phyloP scores from a whole-genome alignment of 2,329 filamentous ascomycete species.

The Decorospora gaudefroyi region DNA sequence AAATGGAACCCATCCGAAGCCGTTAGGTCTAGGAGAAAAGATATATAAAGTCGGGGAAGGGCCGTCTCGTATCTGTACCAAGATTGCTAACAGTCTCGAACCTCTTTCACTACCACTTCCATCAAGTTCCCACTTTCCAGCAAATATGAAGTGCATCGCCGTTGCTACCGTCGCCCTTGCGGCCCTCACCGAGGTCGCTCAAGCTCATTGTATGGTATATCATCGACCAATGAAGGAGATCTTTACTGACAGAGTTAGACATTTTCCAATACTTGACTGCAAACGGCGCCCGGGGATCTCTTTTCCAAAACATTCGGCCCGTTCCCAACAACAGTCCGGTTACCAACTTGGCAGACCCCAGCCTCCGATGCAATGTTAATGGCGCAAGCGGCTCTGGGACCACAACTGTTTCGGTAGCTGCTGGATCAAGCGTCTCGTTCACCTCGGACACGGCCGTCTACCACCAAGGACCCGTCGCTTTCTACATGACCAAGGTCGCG shows the following conservation, averaged over 20 bases:
- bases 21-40: background rate
- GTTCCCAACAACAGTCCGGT: conserved; percentile 49
- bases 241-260: conserved; percentile 30
- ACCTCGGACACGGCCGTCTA: conserved; percentile 47
- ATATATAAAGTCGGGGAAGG: conserved; percentile 32
- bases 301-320: conserved; percentile 45
- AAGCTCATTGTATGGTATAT: conserved; percentile 41
- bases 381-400: conserved; percentile 36
- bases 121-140: conserved; percentile 6
- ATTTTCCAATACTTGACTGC: conserved; percentile 48
- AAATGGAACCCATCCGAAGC: conserved; percentile 9
- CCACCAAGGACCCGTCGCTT: conserved; percentile 46
- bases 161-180: conserved; percentile 40
- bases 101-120: conserved; percentile 10
- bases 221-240: background rate
- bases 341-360: conserved; percentile 35
- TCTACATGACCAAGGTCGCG: conserved; percentile 47
- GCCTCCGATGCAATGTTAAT: conserved; percentile 47
- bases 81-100: conserved; percentile 3
- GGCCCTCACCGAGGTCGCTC: conserved; percentile 42
- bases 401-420: conserved; percentile 42
- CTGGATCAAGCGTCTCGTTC: conserved; percentile 43
- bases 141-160: conserved; percentile 43
- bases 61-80: conserved; percentile 13
- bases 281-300: conserved; percentile 41